A percentile compares a stretch with the other conserved stretches of the same genome.
Evolutionary conservation across 2,329 filamentous ascomycete species (phyloP).

Genomic region (Pseudogymnoascus sp.): DNA sequence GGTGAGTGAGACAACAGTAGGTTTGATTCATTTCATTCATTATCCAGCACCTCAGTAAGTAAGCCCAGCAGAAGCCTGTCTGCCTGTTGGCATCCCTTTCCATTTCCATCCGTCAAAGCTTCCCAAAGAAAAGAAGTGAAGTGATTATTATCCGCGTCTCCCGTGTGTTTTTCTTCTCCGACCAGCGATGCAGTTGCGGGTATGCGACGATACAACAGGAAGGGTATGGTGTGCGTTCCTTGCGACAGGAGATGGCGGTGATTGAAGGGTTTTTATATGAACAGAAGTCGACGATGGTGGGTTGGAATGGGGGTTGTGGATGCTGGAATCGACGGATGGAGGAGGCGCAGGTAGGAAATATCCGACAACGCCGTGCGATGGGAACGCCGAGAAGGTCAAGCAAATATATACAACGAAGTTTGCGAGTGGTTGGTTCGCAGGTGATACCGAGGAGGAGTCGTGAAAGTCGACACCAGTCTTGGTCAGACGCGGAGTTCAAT

Average conservation of each 20-base stretch:
- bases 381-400: neutral
- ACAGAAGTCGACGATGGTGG: neutral
- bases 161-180: neutral
- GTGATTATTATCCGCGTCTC: neutral
- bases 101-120: neutral
- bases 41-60: neutral
- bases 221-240: neutral
- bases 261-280: neutral
- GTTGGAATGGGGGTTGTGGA: neutral
- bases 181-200: neutral
- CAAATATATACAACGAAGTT: constrained; percentile 3
- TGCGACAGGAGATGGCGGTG: neutral
- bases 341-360: neutral
- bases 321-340: neutral
- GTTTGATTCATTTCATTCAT: neutral
- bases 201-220: neutral
- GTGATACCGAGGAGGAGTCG: neutral
- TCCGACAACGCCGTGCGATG: neutral
- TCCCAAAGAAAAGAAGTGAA: neutral
- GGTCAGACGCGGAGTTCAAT: neutral
- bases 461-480: neutral
- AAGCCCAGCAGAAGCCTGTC: neutral
- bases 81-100: neutral
- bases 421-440: neutral
- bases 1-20: neutral